Base-by-base conservation (phyloP, 306 rosid species). In the Ziziphus jujuba region DNA sequence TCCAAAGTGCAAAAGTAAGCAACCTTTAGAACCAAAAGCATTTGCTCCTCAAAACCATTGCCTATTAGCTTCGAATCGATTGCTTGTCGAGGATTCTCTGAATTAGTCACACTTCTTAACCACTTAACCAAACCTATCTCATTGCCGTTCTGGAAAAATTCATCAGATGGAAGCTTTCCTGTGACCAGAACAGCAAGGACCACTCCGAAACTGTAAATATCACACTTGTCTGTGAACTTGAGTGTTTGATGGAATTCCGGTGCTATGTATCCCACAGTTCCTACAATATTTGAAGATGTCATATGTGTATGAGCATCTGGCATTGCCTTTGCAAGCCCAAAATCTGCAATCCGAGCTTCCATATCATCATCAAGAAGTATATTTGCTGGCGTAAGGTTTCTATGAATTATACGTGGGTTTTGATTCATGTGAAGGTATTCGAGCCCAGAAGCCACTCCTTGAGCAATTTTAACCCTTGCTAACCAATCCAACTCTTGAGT, bases 271-370 rank as follows among this genome's bases (percentile, higher is more conserved):
- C 99, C 97, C 33, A 88, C 82, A 1, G 96, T 88, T 4, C 99
- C 99, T 0, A 96, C 97, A 12, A 90, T 84, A 4, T 82, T 77
- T 0, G 96, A 95, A 56, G 90, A 70, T 12, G 89, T 71, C 44
- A 95, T 75, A 56, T 90, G 99, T 0, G 99, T 95, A 0, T 88
- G 48, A 17, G 82, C 83, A 23, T 95, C 96, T 0, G 97, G 96
- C 80, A 95, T 80, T 16, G 87, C 86, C 59, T 95, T 90, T 0
- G 99, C 99, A 2, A 88, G 87, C 35, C 99, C 97, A n/a, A 95
- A 95, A 84, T 95, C 96, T 2, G 99, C 90, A 17, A 95, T 90
- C 5, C 99, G 65, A 10, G 97, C 99, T 56, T 88, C 99, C 95
- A 90, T 85, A 33, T 90, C 83, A 57, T 88, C 99, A 6, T 95